Base-by-base conservation (phyloP, 2,329 filamentous ascomycete species). In the Rhynchosporium graminicola region DNA sequence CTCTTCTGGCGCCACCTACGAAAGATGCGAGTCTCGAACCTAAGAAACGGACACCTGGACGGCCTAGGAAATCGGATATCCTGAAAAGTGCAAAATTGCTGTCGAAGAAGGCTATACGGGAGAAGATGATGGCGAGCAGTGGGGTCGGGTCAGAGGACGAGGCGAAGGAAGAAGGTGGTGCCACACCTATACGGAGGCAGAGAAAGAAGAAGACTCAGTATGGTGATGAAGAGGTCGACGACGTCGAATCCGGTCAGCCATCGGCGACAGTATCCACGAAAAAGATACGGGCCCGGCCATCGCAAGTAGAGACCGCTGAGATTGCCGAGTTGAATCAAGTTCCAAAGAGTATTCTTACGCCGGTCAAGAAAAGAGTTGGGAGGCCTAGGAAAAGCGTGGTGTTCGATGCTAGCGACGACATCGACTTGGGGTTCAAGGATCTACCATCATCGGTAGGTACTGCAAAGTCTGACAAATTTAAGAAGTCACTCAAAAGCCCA, bases 301-400 rank as follows among this genome's bases (percentile, higher is more conserved):
- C 57, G 36, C 54, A 59, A 31, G 56, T 46, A 26, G 28, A 38
- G 38, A 50, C 40, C 8, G 58, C 43, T 28, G 46, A 48, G 9
- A 1, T 51, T 15, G 50, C 57, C 5, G 46, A 62, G 2, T 3
- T 31, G 1, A 57, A 52, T 28, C 31, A 47, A 15, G 31, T 43
- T 26, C 77, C 82, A 9, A 86, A 82, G 70, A 78, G 84, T 7
- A 87, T 87, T 60, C 71, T 87, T 47, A 82, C 82, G 2, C 84
- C 85, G 3, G 77, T 76, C 20, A 83, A 81, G 72, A 75, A 70
- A 48, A 65, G 63, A 8, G 33, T 26, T 52, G 73, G 72, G 45
- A 74, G 77, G 69, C 66, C 76, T 57, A 78, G 74, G 13, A 87
- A 87, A 73, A 86, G 75, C 65, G 85, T 87, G 13, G 80, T 78